Percentiles rank a stretch among this genome's conserved stretches.
Conservation (phyloP, 2,329 filamentous ascomycete species). For the Neobulgaria alba region DNA sequence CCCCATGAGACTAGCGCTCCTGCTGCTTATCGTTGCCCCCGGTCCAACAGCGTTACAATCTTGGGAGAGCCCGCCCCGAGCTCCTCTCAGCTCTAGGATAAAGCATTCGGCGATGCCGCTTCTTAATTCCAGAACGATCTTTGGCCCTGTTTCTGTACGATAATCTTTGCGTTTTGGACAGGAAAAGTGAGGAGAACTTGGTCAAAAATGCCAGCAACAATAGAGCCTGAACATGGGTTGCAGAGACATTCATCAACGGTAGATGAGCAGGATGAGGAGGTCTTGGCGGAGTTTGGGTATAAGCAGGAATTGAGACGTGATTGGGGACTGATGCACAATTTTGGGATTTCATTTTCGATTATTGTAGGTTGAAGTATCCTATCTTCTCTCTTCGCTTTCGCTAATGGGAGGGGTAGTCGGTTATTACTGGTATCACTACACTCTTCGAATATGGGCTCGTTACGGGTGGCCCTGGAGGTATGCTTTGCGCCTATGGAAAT, state of each 20-base stretch:
- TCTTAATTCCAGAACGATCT: too few relatives aligned
- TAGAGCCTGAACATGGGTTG: slow-evolving; percentile 5
- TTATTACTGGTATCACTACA: slow-evolving; percentile 52
- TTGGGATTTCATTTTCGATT: slow-evolving; percentile 53
- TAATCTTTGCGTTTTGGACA: neutral
- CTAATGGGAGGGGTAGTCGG: slow-evolving; percentile 33
- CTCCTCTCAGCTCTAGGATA: too few relatives aligned
- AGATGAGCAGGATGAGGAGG: slow-evolving; percentile 36
- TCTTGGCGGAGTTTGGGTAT: slow-evolving; percentile 48
- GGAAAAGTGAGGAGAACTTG: too few relatives aligned
- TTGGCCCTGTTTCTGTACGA: too few relatives aligned
- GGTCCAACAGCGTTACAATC: too few relatives aligned
- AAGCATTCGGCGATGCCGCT: neutral
- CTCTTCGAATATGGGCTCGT: slow-evolving; percentile 47
- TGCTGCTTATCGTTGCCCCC: too few relatives aligned
- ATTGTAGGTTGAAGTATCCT: slow-evolving; percentile 36
- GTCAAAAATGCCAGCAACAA: too few relatives aligned
- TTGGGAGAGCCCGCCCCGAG: too few relatives aligned
- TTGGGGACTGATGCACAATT: slow-evolving; percentile 51
- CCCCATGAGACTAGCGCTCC: neutral
- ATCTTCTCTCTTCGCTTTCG: neutral
- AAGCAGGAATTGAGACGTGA: slow-evolving; percentile 49
- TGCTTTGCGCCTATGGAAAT: slow-evolving; percentile 27
- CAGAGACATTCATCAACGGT: slow-evolving; percentile 10
- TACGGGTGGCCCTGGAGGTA: slow-evolving; percentile 46